Percentiles rank a stretch among this genome's conserved stretches.
Evolutionary conservation across 495 filamentous ascomycete species (phyloP).

Genomic region (Hyaloscypha hepaticicola): DNA sequence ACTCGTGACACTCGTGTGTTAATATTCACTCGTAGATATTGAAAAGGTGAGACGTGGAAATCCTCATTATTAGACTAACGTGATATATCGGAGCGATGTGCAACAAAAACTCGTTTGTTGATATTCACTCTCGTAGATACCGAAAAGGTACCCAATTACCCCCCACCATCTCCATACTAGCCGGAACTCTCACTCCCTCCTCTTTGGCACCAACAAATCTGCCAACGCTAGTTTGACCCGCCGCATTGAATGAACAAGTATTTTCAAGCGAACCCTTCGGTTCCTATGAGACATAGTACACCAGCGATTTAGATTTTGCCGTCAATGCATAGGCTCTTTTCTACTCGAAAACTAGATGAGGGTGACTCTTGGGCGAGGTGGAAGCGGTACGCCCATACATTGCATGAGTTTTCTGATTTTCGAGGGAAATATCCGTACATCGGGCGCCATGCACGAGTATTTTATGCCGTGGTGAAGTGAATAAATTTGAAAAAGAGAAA

Average conservation of each 20-base stretch:
- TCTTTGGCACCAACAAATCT: constrained; percentile 44
- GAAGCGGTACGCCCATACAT: constrained; percentile 39
- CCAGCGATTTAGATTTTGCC: constrained; percentile 31
- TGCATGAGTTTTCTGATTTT: constrained; percentile 38
- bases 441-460: not conserved
- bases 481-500: no score
- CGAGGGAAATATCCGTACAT: constrained; percentile 24
- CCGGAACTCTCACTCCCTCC: constrained; percentile 42
- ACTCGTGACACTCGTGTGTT: no score
- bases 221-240: constrained; percentile 55
- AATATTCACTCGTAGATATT: no score
- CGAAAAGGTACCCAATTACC: no score
- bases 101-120: no score
- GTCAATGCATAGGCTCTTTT: constrained; percentile 29
- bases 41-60: no score
- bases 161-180: constrained; percentile 51
- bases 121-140: no score
- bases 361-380: constrained; percentile 26
- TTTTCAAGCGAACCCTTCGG: constrained; percentile 41
- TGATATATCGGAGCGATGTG: no score
- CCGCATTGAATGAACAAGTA: constrained; percentile 54
- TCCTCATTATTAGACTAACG: no score
- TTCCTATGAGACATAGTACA: constrained; percentile 30
- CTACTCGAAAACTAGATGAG: constrained; percentile 24
- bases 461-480: not conserved